Evolutionary conservation across 2,329 filamentous ascomycete species (phyloP).

Genomic region (Beauveria sp.): DNA sequence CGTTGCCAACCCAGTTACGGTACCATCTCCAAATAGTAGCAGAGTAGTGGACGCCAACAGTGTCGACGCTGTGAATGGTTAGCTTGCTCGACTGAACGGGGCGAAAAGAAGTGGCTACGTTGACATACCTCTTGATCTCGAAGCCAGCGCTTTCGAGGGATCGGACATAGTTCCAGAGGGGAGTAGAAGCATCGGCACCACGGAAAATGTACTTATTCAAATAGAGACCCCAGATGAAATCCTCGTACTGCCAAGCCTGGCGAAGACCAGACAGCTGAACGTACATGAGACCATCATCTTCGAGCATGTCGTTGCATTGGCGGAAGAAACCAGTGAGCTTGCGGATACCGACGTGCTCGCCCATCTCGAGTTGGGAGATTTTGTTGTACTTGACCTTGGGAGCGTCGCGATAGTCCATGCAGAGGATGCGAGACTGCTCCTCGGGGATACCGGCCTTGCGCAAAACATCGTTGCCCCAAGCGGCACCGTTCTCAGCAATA

Average conservation of each 20-base stretch:
- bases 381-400: slow-evolving; percentile 81
- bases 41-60: slow-evolving; percentile 93
- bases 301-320: slow-evolving; percentile 91
- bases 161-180: slow-evolving; percentile 79
- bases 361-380: slow-evolving; percentile 97
- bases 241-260: slow-evolving; percentile 95
- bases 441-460: slow-evolving; percentile 75
- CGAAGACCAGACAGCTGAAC: slow-evolving; percentile 91
- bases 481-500: slow-evolving; percentile 90
- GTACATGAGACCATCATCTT: slow-evolving; percentile 94
- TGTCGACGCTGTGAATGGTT: slow-evolving; percentile 55
- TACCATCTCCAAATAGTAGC: slow-evolving; percentile 98
- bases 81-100: neutral
- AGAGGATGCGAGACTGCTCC: slow-evolving; percentile 84
- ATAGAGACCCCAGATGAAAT: slow-evolving; percentile 95
- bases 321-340: slow-evolving; percentile 74
- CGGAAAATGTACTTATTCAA: slow-evolving; percentile 99
- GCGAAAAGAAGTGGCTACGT: neutral
- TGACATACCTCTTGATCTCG: slow-evolving; percentile 65
- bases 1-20: slow-evolving; percentile 94
- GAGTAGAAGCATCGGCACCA: slow-evolving; percentile 90
- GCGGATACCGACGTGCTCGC: slow-evolving; percentile 93
- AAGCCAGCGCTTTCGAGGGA: slow-evolving; percentile 63
- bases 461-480: slow-evolving; percentile 89
- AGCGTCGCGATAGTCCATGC: slow-evolving; percentile 96